phyloP scores from a whole-genome alignment of 495 filamentous ascomycete species.

The Mytilinidion resinicola region DNA sequence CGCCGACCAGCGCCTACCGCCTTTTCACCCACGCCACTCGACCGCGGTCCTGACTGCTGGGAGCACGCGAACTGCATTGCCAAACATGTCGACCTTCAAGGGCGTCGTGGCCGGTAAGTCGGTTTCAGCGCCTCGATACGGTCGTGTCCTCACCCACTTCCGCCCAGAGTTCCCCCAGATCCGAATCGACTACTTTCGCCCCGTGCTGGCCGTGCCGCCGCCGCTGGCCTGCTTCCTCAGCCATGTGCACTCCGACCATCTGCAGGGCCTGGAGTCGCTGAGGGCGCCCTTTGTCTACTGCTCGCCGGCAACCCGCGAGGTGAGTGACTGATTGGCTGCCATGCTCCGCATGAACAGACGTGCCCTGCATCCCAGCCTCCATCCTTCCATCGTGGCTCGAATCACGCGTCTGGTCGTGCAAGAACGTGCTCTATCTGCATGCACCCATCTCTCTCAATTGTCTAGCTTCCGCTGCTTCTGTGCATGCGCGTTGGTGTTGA shows the following conservation, averaged over 20 bases:
- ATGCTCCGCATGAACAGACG: background rate
- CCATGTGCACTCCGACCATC: slow-evolving; percentile 90
- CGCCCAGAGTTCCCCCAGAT: slow-evolving; percentile 63
- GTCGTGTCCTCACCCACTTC: slow-evolving; percentile 14
- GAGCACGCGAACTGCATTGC: no score
- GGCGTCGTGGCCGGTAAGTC: slow-evolving; percentile 55
- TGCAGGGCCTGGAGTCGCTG: slow-evolving; percentile 72
- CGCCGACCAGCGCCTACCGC: slow-evolving; percentile 10
- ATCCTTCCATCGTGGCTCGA: slow-evolving; percentile 2
- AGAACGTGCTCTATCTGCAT: no score
- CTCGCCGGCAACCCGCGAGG: slow-evolving; percentile 74
- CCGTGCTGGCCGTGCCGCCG: slow-evolving; percentile 45
- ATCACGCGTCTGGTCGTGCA: background rate
- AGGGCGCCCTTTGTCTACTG: slow-evolving; percentile 82
- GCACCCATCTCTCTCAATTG: no score
- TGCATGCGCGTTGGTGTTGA: slow-evolving; percentile 2
- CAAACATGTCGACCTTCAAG: slow-evolving; percentile 74
- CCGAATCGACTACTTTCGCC: slow-evolving; percentile 78
- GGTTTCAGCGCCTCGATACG: slow-evolving; percentile 7
- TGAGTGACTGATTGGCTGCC: slow-evolving; percentile 31
- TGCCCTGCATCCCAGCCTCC: background rate
- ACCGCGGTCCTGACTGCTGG: background rate
- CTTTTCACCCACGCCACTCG: background rate
- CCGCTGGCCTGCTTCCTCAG: slow-evolving; percentile 85
- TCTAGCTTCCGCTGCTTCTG: background rate